Evolutionary conservation across 306 rosid genomes (phyloP).

Genomic region (Mucuna pruriens): DNA sequence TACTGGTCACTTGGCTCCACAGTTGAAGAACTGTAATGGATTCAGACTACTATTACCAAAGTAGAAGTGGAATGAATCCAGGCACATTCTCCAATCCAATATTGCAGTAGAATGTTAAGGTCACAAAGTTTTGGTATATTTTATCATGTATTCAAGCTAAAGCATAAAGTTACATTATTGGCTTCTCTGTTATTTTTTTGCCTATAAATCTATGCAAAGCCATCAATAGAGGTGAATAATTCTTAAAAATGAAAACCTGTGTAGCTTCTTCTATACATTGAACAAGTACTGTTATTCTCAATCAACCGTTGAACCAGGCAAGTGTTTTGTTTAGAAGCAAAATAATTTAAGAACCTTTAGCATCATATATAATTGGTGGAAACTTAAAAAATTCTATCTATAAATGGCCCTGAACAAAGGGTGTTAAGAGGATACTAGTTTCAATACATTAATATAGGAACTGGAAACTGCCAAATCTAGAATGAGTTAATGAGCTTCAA

Average conservation of each 20-base stretch:
- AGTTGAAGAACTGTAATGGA: neutral
- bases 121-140: neutral
- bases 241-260: neutral
- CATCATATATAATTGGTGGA: neutral
- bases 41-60: neutral
- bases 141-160: neutral
- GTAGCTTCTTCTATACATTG: neutral
- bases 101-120: neutral
- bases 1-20: neutral
- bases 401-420: neutral
- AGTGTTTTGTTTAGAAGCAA: neutral
- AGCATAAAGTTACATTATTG: neutral
- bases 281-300: neutral
- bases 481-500: constrained; percentile 20
- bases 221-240: neutral
- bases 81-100: neutral
- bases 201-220: neutral
- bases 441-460: constrained; percentile 23
- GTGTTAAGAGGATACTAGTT: neutral
- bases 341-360: neutral
- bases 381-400: neutral
- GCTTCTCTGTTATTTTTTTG: neutral
- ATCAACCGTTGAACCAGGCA: neutral
- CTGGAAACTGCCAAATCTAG: constrained; percentile 30
- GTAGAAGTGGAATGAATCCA: neutral